phyloP scores from a whole-genome alignment of 257 asterid genomes.

The Solanum pennellii region DNA sequence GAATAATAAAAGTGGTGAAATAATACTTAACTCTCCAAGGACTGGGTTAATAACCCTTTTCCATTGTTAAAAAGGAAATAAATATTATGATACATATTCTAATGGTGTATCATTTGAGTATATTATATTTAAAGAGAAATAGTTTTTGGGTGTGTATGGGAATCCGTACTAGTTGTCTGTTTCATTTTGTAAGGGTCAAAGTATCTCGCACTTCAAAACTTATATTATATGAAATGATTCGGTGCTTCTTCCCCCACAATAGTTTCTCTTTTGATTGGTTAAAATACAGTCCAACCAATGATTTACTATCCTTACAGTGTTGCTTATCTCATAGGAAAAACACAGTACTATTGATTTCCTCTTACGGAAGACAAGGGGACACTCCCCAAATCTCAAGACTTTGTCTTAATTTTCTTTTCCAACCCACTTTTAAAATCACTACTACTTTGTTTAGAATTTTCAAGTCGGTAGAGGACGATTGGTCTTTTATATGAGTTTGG shows the following conservation, averaged over 20 bases:
- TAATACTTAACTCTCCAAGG: too few species aligned
- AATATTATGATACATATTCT: too few species aligned
- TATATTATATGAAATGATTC: background rate
- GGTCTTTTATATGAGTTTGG: too few species aligned
- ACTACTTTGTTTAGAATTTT: too few species aligned
- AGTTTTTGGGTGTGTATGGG: background rate
- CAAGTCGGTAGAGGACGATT: too few species aligned
- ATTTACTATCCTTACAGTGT: constrained; percentile 2
- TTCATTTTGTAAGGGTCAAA: background rate
- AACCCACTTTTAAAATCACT: background rate
- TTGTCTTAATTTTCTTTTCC: background rate
- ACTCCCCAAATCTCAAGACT: constrained; percentile 35
- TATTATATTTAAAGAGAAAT: background rate
- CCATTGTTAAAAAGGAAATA: too few species aligned
- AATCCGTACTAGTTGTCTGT: background rate
- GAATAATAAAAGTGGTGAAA: too few species aligned
- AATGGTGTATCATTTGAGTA: too few species aligned
- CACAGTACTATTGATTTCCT: constrained; percentile 3
- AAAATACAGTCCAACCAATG: background rate
- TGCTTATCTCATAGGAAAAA: constrained; percentile 6
- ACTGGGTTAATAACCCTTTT: too few species aligned
- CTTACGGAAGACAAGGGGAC: constrained; percentile 29
- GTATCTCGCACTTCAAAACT: background rate
- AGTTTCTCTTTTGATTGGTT: background rate
- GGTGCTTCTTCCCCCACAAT: background rate